These are phyloP conservation scores for Fragaria nilgerrensis DNA, from an alignment of 306 rosid species.

Conservation along the genomic window DNA sequence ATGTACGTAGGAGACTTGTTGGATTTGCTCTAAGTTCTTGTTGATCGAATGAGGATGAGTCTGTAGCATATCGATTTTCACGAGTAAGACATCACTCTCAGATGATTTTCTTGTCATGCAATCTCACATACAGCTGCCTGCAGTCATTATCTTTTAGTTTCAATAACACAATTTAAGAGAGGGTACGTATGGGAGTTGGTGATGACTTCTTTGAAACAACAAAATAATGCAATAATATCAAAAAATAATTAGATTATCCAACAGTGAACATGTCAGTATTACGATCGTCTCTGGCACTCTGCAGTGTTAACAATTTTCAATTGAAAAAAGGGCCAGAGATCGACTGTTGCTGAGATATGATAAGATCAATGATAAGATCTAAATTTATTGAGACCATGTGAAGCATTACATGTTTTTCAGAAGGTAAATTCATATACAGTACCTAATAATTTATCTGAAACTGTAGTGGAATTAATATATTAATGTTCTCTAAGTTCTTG, in stretches of 20 bases:
- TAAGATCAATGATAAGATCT: not conserved
- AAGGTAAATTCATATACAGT: not conserved
- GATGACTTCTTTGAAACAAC: not conserved
- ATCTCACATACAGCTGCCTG: not conserved
- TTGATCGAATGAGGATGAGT: not conserved
- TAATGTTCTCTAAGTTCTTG: not conserved
- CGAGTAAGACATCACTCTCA: not conserved
- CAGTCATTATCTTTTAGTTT: not conserved
- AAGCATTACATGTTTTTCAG: not conserved
- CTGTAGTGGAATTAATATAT: not conserved
- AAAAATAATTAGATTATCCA: not conserved
- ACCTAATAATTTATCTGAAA: not conserved
- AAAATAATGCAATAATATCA: not conserved
- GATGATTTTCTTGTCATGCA: not conserved
- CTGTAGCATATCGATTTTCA: not conserved
- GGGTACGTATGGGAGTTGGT: not conserved
- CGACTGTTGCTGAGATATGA: not conserved
- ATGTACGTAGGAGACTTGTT: no score
- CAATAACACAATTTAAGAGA: not conserved
- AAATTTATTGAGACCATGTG: not conserved
- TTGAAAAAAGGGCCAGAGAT: not conserved
- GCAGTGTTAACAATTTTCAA: not conserved
- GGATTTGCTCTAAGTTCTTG: no score
- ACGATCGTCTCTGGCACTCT: not conserved
- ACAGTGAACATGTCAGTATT: not conserved